Conservation (phyloP, 2,329 filamentous ascomycete species). For the Sporothrix brunneoviolacea region DNA sequence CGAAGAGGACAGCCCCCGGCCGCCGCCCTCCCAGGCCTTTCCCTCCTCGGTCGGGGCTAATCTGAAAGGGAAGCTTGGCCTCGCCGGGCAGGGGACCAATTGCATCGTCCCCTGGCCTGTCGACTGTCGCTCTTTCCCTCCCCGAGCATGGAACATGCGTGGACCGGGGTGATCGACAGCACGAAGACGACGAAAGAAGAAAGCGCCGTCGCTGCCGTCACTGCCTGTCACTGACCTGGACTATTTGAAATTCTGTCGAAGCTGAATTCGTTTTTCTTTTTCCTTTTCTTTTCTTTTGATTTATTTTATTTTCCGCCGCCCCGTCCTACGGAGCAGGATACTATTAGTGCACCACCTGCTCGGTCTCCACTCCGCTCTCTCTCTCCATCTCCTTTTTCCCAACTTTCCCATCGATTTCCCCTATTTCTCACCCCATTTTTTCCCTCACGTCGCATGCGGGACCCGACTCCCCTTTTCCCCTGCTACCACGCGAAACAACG, state of each 20-base stretch:
- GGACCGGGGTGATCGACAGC: no score
- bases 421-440: slow-evolving; percentile 10
- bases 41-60: background rate
- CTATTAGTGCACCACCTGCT: slow-evolving; percentile 3
- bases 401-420: slow-evolving; percentile 1
- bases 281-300: no score
- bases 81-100: background rate
- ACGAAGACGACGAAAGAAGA: no score
- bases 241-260: no score
- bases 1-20: background rate
- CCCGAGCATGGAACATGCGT: no score
- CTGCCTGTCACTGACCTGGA: no score
- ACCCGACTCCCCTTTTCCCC: slow-evolving; percentile 7
- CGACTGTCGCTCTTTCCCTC: background rate
- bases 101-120: background rate
- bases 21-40: background rate
- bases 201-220: no score
- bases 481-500: slow-evolving; percentile 10
- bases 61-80: background rate
- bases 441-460: slow-evolving; percentile 5
- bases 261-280: no score
- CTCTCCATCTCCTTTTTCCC: slow-evolving; percentile 2
- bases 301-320: background rate
- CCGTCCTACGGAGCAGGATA: background rate
- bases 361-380: background rate